A percentile compares a stretch with the other conserved stretches of the same genome.
phyloP scores from a whole-genome alignment of 805 yeast species.

The Clavispora phyllophila region DNA sequence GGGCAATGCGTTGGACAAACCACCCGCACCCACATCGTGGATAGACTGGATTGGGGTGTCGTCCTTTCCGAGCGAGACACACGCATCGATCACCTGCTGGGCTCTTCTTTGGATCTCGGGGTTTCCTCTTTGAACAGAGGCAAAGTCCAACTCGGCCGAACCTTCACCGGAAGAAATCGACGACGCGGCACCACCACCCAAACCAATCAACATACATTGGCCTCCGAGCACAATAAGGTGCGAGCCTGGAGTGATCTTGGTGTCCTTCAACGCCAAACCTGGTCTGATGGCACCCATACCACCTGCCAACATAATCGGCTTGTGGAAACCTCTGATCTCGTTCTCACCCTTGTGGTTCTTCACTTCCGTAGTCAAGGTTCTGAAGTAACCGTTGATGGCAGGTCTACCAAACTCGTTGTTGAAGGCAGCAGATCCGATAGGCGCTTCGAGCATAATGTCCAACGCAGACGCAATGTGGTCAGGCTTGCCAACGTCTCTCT shows the following conservation, averaged over 20 bases:
- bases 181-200: slow-evolving; percentile 99
- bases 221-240: slow-evolving; percentile 94
- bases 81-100: slow-evolving; percentile 94
- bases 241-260: slow-evolving; percentile 86
- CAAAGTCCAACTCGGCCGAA: slow-evolving; percentile 93
- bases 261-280: slow-evolving; percentile 80
- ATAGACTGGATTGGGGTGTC: slow-evolving; percentile 81
- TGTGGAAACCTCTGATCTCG: slow-evolving; percentile 93
- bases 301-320: slow-evolving; percentile 99
- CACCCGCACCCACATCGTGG: slow-evolving; percentile 99
- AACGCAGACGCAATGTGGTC: slow-evolving; percentile 86
- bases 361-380: slow-evolving; percentile 85
- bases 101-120: slow-evolving; percentile 99
- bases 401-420: slow-evolving; percentile 99
- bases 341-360: slow-evolving; percentile 53
- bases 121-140: slow-evolving; percentile 98
- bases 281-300: slow-evolving; percentile 98
- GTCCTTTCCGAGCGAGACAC: slow-evolving; percentile 71
- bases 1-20: slow-evolving; percentile 93
- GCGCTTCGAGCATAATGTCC: slow-evolving; percentile 96
- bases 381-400: slow-evolving; percentile 91
- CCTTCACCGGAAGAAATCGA: slow-evolving; percentile 95
- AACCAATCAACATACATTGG: slow-evolving; percentile 94
- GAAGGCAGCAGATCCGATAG: slow-evolving; percentile 96
- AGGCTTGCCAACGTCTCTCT: slow-evolving; percentile 83